Percentiles rank a stretch among this genome's conserved stretches.
phyloP scores from a whole-genome alignment of 805 yeast species.

The Lipomyces spencermartinsiae region DNA sequence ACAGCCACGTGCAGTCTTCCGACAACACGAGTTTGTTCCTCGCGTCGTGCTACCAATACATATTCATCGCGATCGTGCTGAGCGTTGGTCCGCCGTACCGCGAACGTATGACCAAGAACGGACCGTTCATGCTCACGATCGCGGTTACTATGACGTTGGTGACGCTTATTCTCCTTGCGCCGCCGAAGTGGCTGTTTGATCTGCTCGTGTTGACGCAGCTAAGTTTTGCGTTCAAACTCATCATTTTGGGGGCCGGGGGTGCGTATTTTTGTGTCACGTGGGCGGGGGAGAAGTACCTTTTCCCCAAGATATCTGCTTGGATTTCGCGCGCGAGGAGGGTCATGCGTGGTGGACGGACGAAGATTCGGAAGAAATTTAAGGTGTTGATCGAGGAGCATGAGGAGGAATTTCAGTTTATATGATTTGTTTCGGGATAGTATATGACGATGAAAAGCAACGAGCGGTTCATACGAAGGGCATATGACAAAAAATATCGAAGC shows the following conservation, averaged over 20 bases:
- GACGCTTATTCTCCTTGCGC: constrained; percentile 58
- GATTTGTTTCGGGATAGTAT: neutral
- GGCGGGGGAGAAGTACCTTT: constrained; percentile 55
- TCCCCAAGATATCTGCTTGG: constrained; percentile 50
- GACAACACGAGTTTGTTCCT: constrained; percentile 89
- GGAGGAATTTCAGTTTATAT: constrained; percentile 15
- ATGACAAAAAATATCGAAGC: neutral
- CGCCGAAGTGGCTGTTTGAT: constrained; percentile 62
- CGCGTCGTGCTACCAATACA: constrained; percentile 86
- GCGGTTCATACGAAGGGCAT: neutral
- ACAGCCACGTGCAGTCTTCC: constrained; percentile 78
- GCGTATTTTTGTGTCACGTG: constrained; percentile 58
- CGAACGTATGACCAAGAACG: constrained; percentile 66
- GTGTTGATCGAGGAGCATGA: constrained; percentile 40
- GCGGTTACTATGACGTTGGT: constrained; percentile 58
- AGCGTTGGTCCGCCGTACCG: constrained; percentile 95
- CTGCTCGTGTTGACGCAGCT: constrained; percentile 78
- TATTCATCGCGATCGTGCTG: constrained; percentile 79
- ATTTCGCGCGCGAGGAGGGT: constrained; percentile 23
- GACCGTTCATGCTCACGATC: constrained; percentile 73
- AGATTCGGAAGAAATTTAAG: constrained; percentile 48
- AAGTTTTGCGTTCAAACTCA: constrained; percentile 55
- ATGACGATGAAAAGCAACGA: neutral
- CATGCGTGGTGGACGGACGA: constrained; percentile 38
- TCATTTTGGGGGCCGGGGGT: constrained; percentile 56